phyloP scores from a whole-genome alignment of 2,329 filamentous ascomycete species.

The Camillea tinctor region DNA sequence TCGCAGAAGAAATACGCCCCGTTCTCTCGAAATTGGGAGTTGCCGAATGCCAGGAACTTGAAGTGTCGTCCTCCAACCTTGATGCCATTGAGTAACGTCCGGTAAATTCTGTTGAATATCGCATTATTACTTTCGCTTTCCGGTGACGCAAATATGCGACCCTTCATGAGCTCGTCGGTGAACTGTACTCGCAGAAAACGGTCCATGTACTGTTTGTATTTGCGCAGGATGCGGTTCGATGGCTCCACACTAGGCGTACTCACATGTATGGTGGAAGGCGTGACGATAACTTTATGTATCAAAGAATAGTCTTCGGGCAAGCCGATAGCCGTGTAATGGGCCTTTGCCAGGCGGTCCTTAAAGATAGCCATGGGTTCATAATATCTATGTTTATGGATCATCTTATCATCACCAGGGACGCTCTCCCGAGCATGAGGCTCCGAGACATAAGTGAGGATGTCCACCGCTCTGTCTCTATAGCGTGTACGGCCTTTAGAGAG shows the following conservation, averaged over 20 bases:
- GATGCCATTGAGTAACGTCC: conserved; percentile 75
- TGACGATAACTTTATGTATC: conserved; percentile 75
- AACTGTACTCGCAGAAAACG: conserved; percentile 89
- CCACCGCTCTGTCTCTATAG: conserved; percentile 51
- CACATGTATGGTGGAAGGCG: conserved; percentile 79
- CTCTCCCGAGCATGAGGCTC: conserved; percentile 37
- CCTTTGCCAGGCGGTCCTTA: conserved; percentile 47
- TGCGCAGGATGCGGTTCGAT: conserved; percentile 81
- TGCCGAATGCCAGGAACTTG: conserved; percentile 90
- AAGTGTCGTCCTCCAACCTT: conserved; percentile 78
- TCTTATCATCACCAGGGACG: not conserved
- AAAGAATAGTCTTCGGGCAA: conserved; percentile 72
- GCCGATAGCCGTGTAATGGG: conserved; percentile 45
- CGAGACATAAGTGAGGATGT: conserved; percentile 72
- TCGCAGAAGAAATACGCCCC: conserved; percentile 91
- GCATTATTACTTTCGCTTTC: conserved; percentile 61
- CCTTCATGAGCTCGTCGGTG: conserved; percentile 70
- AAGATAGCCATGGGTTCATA: conserved; percentile 75
- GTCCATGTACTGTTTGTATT: conserved; percentile 66
- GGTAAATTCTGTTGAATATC: conserved; percentile 71
- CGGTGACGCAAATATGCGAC: conserved; percentile 56
- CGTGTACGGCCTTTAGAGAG: conserved; percentile 33
- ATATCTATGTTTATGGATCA: conserved; percentile 51
- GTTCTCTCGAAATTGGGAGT: conserved; percentile 89
- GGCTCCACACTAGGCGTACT: conserved; percentile 77